These are phyloP conservation scores for Blastomyces silverae DNA, from an alignment of 2,329 filamentous ascomycete species.

Conservation along the genomic window DNA sequence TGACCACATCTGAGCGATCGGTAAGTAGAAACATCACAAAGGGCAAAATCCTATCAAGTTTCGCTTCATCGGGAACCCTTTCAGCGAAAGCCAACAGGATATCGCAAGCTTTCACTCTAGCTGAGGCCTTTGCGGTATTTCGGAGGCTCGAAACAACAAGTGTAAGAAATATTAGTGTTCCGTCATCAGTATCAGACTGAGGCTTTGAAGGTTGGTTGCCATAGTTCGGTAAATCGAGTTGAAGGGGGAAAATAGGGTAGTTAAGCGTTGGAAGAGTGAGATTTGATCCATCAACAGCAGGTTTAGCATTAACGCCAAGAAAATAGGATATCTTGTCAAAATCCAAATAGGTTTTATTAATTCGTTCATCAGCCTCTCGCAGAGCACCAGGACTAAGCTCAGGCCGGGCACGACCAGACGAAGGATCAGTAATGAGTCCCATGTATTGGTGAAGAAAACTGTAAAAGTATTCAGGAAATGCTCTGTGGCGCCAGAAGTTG, in stretches of 20 bases:
- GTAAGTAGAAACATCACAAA: slow-evolving; percentile 78
- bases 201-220: slow-evolving; percentile 60
- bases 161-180: slow-evolving; percentile 84
- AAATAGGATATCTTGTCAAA: slow-evolving; percentile 98
- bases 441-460: slow-evolving; percentile 97
- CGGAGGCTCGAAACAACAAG: slow-evolving; percentile 81
- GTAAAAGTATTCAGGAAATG: slow-evolving; percentile 96
- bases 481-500: slow-evolving; percentile 82
- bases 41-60: slow-evolving; percentile 84
- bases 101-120: slow-evolving; percentile 82
- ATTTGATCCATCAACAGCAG: slow-evolving; percentile 32
- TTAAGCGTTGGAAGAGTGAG: slow-evolving; percentile 31
- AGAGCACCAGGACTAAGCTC: slow-evolving; percentile 64
- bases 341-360: slow-evolving; percentile 85
- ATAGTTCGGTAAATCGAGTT: slow-evolving; percentile 79
- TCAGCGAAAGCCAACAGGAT: slow-evolving; percentile 87
- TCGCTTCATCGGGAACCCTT: slow-evolving; percentile 86
- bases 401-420: slow-evolving; percentile 66
- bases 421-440: slow-evolving; percentile 87
- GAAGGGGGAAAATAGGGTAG: slow-evolving; percentile 56
- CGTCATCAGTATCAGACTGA: slow-evolving; percentile 67
- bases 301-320: slow-evolving; percentile 63
- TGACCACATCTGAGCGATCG: slow-evolving; percentile 76
- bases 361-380: slow-evolving; percentile 84
- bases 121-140: slow-evolving; percentile 81